Percentiles rank a stretch among this genome's conserved stretches.
These are phyloP conservation scores for Penicillium sp. DNA, from an alignment of 2,329 filamentous ascomycete genomes.

Conservation along the genomic window DNA sequence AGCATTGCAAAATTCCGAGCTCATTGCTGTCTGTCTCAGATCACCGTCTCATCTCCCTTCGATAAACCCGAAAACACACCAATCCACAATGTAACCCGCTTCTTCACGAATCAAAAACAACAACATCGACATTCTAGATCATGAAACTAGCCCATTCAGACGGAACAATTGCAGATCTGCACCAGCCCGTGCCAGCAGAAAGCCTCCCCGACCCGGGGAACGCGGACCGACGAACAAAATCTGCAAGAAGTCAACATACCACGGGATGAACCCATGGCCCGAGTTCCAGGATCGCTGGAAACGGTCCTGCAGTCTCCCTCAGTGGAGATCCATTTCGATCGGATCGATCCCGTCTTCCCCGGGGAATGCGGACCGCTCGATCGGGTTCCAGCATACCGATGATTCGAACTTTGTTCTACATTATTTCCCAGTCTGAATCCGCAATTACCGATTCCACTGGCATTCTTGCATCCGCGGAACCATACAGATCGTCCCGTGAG, in stretches of 20 bases:
- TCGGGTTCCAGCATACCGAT: slow-evolving; percentile 8
- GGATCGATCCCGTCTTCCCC: slow-evolving; percentile 1
- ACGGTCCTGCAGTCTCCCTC: slow-evolving; percentile 5
- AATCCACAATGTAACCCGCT: no score
- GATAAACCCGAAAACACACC: no score
- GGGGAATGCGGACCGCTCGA: slow-evolving; percentile 17
- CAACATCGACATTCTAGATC: no score
- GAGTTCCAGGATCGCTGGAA: slow-evolving; percentile 2
- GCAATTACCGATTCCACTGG: no score
- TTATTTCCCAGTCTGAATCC: no score
- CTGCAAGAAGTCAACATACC: slow-evolving; percentile 8
- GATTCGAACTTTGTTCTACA: no score
- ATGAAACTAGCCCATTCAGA: not conserved
- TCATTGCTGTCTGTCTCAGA: no score
- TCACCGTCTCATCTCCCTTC: no score
- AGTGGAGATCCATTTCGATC: slow-evolving; percentile 3
- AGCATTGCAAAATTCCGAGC: no score
- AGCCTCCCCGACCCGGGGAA: not conserved
- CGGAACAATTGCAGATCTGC: not conserved
- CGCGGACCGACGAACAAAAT: slow-evolving; percentile 4
- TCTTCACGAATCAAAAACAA: no score
- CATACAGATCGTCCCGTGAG: slow-evolving; percentile 2
- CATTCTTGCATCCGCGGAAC: slow-evolving; percentile 9
- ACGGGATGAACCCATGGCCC: not conserved
- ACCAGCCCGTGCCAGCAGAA: not conserved